Evolutionary conservation across 805 yeast genomes (phyloP), one percentile per base, ranked within the genome.

Genomic region (Brettanomyces bruxellensis): DNA sequence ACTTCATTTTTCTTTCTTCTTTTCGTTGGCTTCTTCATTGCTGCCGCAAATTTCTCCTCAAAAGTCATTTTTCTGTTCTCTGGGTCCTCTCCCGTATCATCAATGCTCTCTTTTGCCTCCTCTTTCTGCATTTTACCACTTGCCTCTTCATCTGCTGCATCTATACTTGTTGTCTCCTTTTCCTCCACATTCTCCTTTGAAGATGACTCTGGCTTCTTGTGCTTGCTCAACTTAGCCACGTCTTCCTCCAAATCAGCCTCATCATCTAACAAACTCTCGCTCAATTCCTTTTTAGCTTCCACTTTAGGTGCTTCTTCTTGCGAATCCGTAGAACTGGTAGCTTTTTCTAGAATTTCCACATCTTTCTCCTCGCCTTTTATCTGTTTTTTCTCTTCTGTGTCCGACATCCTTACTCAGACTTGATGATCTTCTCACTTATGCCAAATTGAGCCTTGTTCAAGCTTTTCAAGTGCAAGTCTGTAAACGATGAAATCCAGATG

Each of bases 1-100:
- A 88, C 95, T 56, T 93, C 98, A 56, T 86, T 91, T 43, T 84
- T 79, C 57, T 75, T 78, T 56, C 84, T 79, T 48, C 83, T 73
- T 51, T 75, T 74, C 18, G 75, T 73, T 44, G 70, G 73, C 50
- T 72, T 70, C 62, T 86, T 86, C 51, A 91, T 66, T 1, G 95
- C 83, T 38, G 80, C 78, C 52, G 84, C 93, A 68, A 93, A 76
- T 55, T 74, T 78, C 49, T 80, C 91, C 64, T 93, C 98, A 51
- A 93, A 73, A 51, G 78, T 80, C 52, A 88, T 76, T 59, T 95
- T 80, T 59, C 75, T 80, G 13, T 52, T 57, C 38, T 64, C 68
- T 40, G 41, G 37, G 34, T 47, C 45, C 47, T 55, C 45, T 38
- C 39, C 52, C 48, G 48, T 25, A 34, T 48, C 45, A 38, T 44